phyloP scores from a whole-genome alignment of 352 stramenopile species.

The Phytophthora fragariae region DNA sequence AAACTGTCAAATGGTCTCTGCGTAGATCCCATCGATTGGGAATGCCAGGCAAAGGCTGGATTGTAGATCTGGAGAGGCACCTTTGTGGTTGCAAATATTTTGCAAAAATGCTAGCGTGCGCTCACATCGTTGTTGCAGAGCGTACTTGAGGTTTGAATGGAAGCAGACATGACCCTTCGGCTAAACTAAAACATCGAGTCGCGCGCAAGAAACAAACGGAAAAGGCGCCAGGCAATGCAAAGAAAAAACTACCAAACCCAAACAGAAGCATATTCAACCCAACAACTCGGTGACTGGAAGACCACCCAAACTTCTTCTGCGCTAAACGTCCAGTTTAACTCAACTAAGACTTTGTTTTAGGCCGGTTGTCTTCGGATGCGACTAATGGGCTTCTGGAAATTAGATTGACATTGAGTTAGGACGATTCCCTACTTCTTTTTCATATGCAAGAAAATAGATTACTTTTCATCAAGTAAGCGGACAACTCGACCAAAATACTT shows the following conservation, averaged over 20 bases:
- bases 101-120: background rate
- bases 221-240: background rate
- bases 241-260: background rate
- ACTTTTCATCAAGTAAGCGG: too few relatives aligned
- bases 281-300: background rate
- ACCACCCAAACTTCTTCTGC: background rate
- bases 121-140: background rate
- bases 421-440: too few relatives aligned
- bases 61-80: background rate
- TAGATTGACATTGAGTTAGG: background rate
- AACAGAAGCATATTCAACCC: background rate
- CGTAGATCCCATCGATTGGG: background rate
- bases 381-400: background rate
- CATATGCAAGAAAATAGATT: too few relatives aligned
- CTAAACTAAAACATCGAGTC: background rate
- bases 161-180: background rate
- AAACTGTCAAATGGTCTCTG: background rate
- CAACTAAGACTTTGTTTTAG: background rate
- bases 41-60: background rate
- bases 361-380: too few relatives aligned
- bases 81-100: background rate
- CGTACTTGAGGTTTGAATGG: background rate
- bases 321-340: background rate
- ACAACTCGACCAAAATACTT: too few relatives aligned
- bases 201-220: background rate